Conservation (phyloP, 1,139 yeast genomes). For the Entelexis sorbosivorans region DNA sequence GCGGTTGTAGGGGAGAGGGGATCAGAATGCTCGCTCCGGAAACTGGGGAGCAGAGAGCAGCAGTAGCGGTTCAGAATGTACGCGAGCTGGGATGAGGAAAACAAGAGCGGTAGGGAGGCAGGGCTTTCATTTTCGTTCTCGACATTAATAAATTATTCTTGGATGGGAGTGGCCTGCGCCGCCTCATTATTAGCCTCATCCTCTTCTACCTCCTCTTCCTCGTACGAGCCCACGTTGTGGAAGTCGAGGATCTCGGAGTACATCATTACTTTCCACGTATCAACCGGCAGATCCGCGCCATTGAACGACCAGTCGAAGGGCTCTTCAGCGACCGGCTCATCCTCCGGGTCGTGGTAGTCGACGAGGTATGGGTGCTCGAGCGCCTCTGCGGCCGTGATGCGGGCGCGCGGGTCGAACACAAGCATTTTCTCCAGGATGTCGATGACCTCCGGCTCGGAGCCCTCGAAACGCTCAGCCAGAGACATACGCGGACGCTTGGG, state of each 20-base stretch:
- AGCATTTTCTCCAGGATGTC: constrained; percentile 83
- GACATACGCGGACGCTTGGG: constrained; percentile 92
- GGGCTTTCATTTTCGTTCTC: neutral
- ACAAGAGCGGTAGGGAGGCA: neutral
- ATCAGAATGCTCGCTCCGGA: neutral
- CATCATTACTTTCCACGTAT: constrained; percentile 99
- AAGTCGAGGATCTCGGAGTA: constrained; percentile 92
- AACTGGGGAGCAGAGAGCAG: neutral
- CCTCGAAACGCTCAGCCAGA: constrained; percentile 67
- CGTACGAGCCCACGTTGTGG: constrained; percentile 54
- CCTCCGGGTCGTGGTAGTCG: constrained; percentile 97
- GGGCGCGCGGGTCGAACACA: constrained; percentile 85
- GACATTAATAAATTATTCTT: neutral
- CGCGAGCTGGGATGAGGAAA: neutral
- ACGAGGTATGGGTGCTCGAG: constrained; percentile 84
- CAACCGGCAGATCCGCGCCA: constrained; percentile 95
- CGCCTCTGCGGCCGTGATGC: constrained; percentile 88
- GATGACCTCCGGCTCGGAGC: constrained; percentile 80
- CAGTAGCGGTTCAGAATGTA: neutral
- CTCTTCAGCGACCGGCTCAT: constrained; percentile 88
- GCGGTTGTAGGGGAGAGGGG: neutral
- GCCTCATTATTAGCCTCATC: neutral
- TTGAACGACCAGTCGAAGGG: constrained; percentile 97
- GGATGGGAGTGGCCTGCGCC: neutral
- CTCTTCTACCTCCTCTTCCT: constrained; percentile 19